These are phyloP conservation scores for Suhomyces pyralidae DNA, from an alignment of 805 yeast genomes.

Conservation along the genomic window DNA sequence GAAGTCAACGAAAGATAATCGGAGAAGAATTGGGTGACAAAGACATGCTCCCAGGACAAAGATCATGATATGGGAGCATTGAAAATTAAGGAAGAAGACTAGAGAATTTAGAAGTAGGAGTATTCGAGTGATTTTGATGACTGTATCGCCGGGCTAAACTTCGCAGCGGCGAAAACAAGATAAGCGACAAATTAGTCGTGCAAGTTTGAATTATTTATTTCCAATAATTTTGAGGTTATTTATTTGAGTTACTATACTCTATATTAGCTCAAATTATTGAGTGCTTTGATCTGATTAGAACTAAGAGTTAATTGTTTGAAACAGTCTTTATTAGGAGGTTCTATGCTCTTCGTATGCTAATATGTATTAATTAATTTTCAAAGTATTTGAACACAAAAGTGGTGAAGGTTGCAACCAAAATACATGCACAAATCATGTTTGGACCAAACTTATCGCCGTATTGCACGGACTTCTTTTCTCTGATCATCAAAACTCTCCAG, in stretches of 20 bases:
- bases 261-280: no score
- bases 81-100: no score
- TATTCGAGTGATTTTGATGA: neutral
- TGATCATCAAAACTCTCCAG: conserved; percentile 78
- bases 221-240: no score
- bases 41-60: no score
- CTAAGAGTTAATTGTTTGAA: no score
- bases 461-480: conserved; percentile 76
- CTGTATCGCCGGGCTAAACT: neutral
- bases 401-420: conserved; percentile 65
- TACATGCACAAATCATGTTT: conserved; percentile 68
- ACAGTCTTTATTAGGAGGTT: neutral
- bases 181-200: neutral
- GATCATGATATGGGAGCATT: no score
- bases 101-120: no score
- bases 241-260: no score
- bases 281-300: no score
- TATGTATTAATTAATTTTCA: conserved; percentile 20
- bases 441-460: conserved; percentile 92
- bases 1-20: no score
- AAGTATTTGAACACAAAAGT: conserved; percentile 54
- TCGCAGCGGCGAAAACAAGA: neutral
- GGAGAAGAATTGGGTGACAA: no score
- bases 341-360: neutral
- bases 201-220: no score